A percentile compares a stretch with the other conserved stretches of the same genome.
These are phyloP conservation scores for Seiridium unicorne DNA, from an alignment of 2,329 filamentous ascomycete species.

Conservation along the genomic window DNA sequence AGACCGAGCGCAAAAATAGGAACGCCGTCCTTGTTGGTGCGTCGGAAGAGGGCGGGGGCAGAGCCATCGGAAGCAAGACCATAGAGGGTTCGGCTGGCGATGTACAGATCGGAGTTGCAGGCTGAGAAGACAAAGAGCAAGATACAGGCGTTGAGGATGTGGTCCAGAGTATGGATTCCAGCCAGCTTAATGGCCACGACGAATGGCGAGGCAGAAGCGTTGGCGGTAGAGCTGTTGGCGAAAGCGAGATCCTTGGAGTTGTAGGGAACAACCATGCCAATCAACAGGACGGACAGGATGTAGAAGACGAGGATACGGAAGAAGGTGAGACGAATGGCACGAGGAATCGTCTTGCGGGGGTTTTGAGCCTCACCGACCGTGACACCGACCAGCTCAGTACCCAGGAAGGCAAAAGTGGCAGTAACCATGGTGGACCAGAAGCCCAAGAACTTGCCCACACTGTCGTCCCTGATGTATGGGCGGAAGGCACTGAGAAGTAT, in stretches of 20 bases:
- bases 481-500: conserved; percentile 43
- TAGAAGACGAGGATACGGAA: conserved; percentile 83
- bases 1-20: conserved; percentile 64
- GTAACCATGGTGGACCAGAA: conserved; percentile 74
- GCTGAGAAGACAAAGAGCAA: conserved; percentile 75
- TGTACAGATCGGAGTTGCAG: conserved; percentile 77
- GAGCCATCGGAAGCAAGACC: conserved; percentile 70
- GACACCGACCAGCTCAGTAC: conserved; percentile 74
- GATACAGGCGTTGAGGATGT: conserved; percentile 73
- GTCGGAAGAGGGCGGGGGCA: conserved; percentile 69
- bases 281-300: conserved; percentile 67
- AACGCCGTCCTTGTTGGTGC: conserved; percentile 69
- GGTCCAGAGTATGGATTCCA: conserved; percentile 59
- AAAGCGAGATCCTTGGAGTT: conserved; percentile 59
- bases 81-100: conserved; percentile 70
- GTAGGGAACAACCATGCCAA: conserved; percentile 77
- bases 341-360: conserved; percentile 72
- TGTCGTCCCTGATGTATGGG: conserved; percentile 40
- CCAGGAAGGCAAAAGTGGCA: conserved; percentile 76
- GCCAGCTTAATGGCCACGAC: conserved; percentile 70
- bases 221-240: conserved; percentile 45
- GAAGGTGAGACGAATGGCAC: conserved; percentile 77
- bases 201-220: conserved; percentile 68
- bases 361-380: conserved; percentile 80
- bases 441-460: conserved; percentile 54